Base-by-base conservation (phyloP, 768 basidiomycete species). In the Fomitopsis serialis region DNA sequence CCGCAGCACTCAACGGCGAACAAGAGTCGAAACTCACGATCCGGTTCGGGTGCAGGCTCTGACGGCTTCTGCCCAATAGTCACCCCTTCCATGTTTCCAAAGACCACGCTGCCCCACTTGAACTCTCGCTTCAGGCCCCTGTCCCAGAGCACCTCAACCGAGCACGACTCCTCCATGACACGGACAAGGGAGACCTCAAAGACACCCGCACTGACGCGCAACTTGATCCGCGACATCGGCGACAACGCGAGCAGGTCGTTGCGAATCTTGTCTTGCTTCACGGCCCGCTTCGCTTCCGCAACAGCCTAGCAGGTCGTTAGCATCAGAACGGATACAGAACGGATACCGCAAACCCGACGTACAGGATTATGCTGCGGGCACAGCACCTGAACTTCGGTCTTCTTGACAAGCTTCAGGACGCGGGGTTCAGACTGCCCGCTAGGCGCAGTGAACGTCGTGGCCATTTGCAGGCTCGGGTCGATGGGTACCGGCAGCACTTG, bases 351-450 rank as follows among this genome's bases (percentile, higher is more conserved):
- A 45, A 40, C 45, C 37, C 48, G 40, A 76, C 91, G 57, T 65
- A 95, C 94, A 9, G 93, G 93, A 61, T 97, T 98, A 64, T 98
- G 95, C 60, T 89, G 86, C 1, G 85, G 72, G 65, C 95, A 98
- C 3, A 95, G 68, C 12, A 92, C 74, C 59, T 90, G 82, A 3
- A 91, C 79, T 60, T 84, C 84, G 8, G 77, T 66, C 69, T 92
- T 92, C 73, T 74, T 84, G 64, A 93, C 81, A 25, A 78, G 72
- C 68, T 86, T 89, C 57, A 89, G 68, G 15, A 85, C 70, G 6
- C 53, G 58, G 2, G 50, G 50, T 22, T 23, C 50, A 10, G 29
- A 27, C 36, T 40, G 53, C 46, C 25, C 52, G 42, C 13, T 45
- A 27, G 45, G 45, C 22, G 35, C 36, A 10, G 32, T 19, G 6